A percentile compares a stretch with the other conserved stretches of the same genome.
These are phyloP conservation scores for Chaetoceros muelleri DNA, from an alignment of 108 stramenopile species.

Conservation along the genomic window DNA sequence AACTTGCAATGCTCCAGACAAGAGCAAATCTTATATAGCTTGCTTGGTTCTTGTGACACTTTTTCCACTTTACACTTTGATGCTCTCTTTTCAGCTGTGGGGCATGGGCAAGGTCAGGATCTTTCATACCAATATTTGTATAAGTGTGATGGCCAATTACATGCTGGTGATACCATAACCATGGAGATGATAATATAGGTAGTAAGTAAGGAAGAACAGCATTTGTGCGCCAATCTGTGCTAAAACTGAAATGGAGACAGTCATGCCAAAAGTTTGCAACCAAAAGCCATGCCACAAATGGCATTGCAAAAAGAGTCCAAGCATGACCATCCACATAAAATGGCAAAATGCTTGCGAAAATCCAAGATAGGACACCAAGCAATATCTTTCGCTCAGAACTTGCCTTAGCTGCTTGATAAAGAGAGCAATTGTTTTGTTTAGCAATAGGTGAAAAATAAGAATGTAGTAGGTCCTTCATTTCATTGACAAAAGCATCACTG, in stretches of 20 bases:
- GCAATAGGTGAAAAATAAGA: conserved; percentile 28
- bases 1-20: conserved; percentile 35
- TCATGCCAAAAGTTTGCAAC: conserved; percentile 47
- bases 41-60: conserved; percentile 22
- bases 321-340: conserved; percentile 21
- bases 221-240: conserved; percentile 39
- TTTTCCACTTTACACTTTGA: conserved; percentile 31
- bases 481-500: conserved; percentile 24
- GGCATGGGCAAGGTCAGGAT: conserved; percentile 45
- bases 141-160: conserved; percentile 47
- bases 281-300: conserved; percentile 29
- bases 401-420: conserved; percentile 29
- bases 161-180: conserved; percentile 49
- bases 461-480: conserved; percentile 17
- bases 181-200: conserved; percentile 34
- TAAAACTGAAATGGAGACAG: conserved; percentile 31
- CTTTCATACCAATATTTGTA: conserved; percentile 37
- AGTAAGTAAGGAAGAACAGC: conserved; percentile 36
- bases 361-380: conserved; percentile 10
- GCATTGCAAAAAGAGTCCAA: conserved; percentile 26
- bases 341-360: conserved; percentile 25
- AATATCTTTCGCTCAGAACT: conserved; percentile 25
- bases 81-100: conserved; percentile 47
- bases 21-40: conserved; percentile 14
- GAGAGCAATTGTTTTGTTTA: conserved; percentile 18